A percentile compares a stretch with the other conserved stretches of the same genome.
phyloP scores from a whole-genome alignment of 2,329 filamentous ascomycete genomes.

The Knoxdaviesia proteae region DNA sequence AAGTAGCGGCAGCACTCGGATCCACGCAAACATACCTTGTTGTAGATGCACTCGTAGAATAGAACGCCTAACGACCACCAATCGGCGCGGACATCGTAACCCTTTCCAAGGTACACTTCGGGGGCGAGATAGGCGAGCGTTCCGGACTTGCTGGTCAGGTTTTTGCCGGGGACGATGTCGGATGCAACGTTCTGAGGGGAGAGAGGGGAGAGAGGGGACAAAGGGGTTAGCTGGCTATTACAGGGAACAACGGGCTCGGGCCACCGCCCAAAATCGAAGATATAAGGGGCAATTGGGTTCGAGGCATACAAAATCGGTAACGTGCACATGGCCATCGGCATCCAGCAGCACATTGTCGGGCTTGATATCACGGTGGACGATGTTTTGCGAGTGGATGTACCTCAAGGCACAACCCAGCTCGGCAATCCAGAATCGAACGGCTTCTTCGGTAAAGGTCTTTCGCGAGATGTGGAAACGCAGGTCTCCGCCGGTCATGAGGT shows the following conservation, averaged over 20 bases:
- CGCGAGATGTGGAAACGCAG: conserved; percentile 92
- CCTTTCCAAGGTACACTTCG: conserved; percentile 79
- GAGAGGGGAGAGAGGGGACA: no score
- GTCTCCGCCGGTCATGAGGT: conserved; percentile 95
- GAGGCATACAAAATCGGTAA: conserved; percentile 71
- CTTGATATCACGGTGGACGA: conserved; percentile 81
- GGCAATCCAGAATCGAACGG: conserved; percentile 90
- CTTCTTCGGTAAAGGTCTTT: conserved; percentile 95
- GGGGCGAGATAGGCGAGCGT: conserved; percentile 90
- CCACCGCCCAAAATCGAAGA: neutral
- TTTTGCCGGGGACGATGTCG: conserved; percentile 64
- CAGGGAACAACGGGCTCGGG: neutral
- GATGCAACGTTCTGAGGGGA: conserved; percentile 71
- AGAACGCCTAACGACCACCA: conserved; percentile 97
- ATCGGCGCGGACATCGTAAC: conserved; percentile 78
- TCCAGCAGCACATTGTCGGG: conserved; percentile 82
- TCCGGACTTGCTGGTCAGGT: conserved; percentile 85
- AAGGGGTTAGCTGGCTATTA: neutral
- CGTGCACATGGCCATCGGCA: conserved; percentile 79
- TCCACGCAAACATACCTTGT: conserved; percentile 44
- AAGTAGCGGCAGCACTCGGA: no score
- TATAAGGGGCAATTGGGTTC: neutral
- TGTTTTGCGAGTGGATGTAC: conserved; percentile 70
- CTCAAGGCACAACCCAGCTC: conserved; percentile 79
- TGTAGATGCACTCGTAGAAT: conserved; percentile 99